Base-by-base conservation (phyloP, 257 asterid genomes). In the Lycium barbarum region DNA sequence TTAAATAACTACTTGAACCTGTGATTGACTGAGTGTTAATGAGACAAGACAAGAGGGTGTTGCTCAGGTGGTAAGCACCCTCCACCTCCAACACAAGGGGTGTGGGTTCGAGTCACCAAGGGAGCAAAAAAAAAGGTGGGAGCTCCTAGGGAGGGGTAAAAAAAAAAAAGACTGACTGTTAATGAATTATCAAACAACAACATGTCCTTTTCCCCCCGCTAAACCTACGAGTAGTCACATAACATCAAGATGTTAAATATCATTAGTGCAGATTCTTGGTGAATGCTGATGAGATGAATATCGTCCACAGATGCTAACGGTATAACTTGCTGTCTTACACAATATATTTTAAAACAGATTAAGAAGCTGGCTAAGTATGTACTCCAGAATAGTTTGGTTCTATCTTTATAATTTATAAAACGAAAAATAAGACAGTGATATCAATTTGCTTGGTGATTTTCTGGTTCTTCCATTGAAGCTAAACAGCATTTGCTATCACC, bases 11-110 rank as follows among this genome's bases (percentile, higher is more conserved):
- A 26, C 18, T 65, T 26, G 72, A 33, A 65, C 72, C 45, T 26
- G 72, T 65, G 72, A 26, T 11, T 66, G 47, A 66, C 73, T 66
- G 73, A 66, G 73, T 63, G 55, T 55, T 55, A 63, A 26, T 26
- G 33, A 26, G 33, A 26, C 33, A 26, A 26, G 33, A 26, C 33
- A 26, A 26, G 33, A 26, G 33, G 33, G 33, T 26, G 33, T 26
- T 26, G 33, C 33, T 26, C 33, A 26, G 33, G 33, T 26, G 33
- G 33, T 26, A 26, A 26, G 33, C 33, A 26, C 33, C 33, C 33
- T 26, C 33, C 33, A 26, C 33, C 33, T 26, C 33, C 33, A 26
- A 26, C 33, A 26, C 33, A 26, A 26, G 33, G 33, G 33, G 33
- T 26, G 33, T 26, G 33, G 33, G 33, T 26, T 26, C 33, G 33